phyloP scores from a whole-genome alignment of 306 rosid genomes.

The Medicago truncatula region DNA sequence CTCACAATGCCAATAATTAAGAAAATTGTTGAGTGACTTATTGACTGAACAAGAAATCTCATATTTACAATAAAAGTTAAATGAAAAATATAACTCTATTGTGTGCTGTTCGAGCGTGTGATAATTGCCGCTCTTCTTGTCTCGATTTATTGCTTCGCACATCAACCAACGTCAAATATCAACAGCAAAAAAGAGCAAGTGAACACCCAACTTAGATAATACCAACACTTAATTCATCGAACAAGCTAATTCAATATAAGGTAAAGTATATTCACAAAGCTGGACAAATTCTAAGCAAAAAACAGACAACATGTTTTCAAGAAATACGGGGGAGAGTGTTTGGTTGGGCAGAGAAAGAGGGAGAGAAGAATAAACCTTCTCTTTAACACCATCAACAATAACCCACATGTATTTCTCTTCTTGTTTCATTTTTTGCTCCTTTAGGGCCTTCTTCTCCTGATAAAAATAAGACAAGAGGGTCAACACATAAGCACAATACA shows the following conservation, averaged over 20 bases:
- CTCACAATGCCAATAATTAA: neutral
- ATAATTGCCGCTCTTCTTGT: neutral
- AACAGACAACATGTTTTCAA: neutral
- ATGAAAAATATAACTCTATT: neutral
- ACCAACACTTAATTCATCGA: neutral
- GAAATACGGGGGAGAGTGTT: neutral
- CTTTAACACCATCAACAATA: constrained; percentile 62
- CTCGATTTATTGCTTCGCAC: neutral
- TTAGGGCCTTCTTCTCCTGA: constrained; percentile 85
- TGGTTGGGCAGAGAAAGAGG: constrained; percentile 2
- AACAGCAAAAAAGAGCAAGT: neutral
- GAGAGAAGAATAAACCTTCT: neutral
- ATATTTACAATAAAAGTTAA: neutral
- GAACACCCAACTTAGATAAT: neutral
- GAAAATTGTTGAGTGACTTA: neutral
- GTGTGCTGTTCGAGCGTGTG: neutral
- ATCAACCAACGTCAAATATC: neutral
- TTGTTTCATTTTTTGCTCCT: constrained; percentile 82
- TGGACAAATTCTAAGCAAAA: neutral
- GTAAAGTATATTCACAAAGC: constrained; percentile 5
- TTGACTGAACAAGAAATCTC: neutral
- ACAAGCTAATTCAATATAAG: constrained; percentile 1
- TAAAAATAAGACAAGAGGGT: constrained; percentile 19
- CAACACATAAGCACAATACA: neutral
- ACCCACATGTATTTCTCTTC: constrained; percentile 99